Conservation (phyloP, 345 rosid genomes). For the Brassica juncea region DNA sequence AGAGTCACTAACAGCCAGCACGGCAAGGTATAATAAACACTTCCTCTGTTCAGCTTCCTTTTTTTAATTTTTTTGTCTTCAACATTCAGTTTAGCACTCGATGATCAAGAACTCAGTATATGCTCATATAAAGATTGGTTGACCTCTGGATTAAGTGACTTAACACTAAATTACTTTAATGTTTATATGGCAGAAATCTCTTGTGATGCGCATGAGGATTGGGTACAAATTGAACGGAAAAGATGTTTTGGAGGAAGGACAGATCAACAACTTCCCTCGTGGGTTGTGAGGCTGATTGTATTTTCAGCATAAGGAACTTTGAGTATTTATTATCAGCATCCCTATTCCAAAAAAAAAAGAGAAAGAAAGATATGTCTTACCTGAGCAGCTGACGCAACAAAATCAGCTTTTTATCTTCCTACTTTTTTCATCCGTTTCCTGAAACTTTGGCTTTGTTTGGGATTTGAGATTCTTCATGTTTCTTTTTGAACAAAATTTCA, state of each 20-base stretch:
- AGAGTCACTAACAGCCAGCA: slow-evolving; percentile 91
- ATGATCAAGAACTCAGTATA: slow-evolving; percentile 4
- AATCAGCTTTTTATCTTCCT: slow-evolving; percentile 19
- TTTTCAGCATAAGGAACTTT: neutral
- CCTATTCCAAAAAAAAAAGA: neutral
- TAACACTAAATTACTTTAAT: slow-evolving; percentile 17
- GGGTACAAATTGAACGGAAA: slow-evolving; percentile 77
- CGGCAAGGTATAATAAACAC: slow-evolving; percentile 69
- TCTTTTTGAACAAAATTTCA: slow-evolving; percentile 33
- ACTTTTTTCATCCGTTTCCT: slow-evolving; percentile 24
- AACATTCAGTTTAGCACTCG: slow-evolving; percentile 2
- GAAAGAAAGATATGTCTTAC: neutral
- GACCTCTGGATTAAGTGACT: slow-evolving; percentile 8
- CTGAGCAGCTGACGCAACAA: slow-evolving; percentile 25
- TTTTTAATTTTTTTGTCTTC: neutral
- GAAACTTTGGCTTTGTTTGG: slow-evolving; percentile 31
- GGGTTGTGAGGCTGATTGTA: slow-evolving; percentile 59
- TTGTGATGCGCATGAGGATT: slow-evolving; percentile 89
- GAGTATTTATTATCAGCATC: slow-evolving; percentile 18
- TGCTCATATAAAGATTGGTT: neutral
- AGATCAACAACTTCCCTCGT: slow-evolving; percentile 83
- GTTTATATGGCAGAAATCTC: slow-evolving; percentile 71
- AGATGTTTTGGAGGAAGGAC: slow-evolving; percentile 91
- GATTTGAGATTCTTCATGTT: slow-evolving; percentile 22
- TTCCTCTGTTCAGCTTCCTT: neutral